Conservation (phyloP, 2,329 filamentous ascomycete genomes). For the Cercospora sp. region DNA sequence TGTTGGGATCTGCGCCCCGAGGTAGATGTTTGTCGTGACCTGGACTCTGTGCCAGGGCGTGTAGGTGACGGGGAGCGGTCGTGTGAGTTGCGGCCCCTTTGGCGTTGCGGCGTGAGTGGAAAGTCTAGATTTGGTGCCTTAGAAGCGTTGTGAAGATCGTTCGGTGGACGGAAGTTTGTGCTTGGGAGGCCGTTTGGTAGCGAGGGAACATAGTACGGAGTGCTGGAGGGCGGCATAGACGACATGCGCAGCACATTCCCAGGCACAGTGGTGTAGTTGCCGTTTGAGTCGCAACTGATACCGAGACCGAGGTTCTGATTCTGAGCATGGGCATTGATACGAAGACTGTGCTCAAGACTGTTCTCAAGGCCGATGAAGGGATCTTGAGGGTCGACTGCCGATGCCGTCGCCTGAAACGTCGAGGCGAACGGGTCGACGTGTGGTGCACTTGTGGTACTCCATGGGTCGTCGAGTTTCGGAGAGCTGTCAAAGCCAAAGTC, state of each 20-base stretch:
- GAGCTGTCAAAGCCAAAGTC: slow-evolving; percentile 38
- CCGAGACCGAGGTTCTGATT: slow-evolving; percentile 33
- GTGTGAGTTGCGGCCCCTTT: slow-evolving; percentile 16
- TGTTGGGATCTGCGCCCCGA: slow-evolving; percentile 29
- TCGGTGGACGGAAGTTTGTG: slow-evolving; percentile 4
- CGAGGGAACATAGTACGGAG: slow-evolving; percentile 28
- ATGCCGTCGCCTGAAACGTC: slow-evolving; percentile 20
- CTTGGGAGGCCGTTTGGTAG: slow-evolving; percentile 31
- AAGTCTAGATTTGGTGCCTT: slow-evolving; percentile 7
- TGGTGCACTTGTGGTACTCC: slow-evolving; percentile 21
- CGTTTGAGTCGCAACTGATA: slow-evolving; percentile 38
- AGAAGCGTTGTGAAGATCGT: not conserved
- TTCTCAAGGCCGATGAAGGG: slow-evolving; percentile 27
- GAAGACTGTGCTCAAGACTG: slow-evolving; percentile 12
- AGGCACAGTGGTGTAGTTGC: slow-evolving; percentile 21
- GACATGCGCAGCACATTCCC: slow-evolving; percentile 20
- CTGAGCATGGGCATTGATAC: slow-evolving; percentile 16
- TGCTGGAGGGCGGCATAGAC: slow-evolving; percentile 14
- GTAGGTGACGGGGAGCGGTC: slow-evolving; percentile 27
- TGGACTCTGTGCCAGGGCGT: slow-evolving; percentile 31
- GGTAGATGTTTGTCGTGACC: slow-evolving; percentile 25
- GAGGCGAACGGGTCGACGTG: slow-evolving; percentile 21
- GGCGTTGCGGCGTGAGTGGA: slow-evolving; percentile 28
- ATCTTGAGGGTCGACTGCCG: slow-evolving; percentile 23
- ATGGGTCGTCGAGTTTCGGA: slow-evolving; percentile 23